Conservation (phyloP, 768 basidiomycete species). For the Mycena polygramma region DNA sequence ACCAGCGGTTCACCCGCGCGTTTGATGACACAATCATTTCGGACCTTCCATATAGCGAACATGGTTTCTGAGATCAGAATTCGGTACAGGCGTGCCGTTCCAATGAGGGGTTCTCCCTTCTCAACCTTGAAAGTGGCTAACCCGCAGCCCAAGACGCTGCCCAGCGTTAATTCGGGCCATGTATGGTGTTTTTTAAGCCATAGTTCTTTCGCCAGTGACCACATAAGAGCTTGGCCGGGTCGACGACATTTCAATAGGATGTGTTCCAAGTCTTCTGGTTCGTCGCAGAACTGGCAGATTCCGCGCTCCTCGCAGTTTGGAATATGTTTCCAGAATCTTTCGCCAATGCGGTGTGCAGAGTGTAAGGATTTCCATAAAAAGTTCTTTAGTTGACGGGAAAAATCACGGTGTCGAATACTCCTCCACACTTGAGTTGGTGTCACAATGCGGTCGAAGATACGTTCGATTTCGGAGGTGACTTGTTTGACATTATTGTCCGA, state of each 20-base stretch:
- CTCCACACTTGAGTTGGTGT: background rate
- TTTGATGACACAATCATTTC: background rate
- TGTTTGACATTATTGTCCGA: background rate
- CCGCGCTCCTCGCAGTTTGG: slow-evolving; percentile 5
- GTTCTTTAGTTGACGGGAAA: slow-evolving; percentile 8
- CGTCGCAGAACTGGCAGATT: background rate
- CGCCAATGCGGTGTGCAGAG: slow-evolving; percentile 1
- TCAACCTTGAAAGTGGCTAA: background rate
- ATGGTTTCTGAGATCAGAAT: background rate
- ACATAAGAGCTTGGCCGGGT: background rate
- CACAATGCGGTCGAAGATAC: too few species aligned
- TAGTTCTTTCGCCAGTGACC: slow-evolving; percentile 5
- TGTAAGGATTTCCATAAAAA: slow-evolving; percentile 6
- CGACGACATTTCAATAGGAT: background rate
- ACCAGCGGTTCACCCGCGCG: background rate
- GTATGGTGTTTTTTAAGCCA: background rate
- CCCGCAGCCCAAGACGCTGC: background rate
- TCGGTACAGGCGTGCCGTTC: background rate
- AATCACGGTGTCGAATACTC: background rate
- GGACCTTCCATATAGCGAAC: background rate
- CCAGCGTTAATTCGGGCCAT: background rate
- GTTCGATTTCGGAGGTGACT: too few species aligned
- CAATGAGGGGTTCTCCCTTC: background rate
- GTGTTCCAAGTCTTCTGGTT: slow-evolving; percentile 6
- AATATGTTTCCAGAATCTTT: slow-evolving; percentile 11